A percentile compares a stretch with the other conserved stretches of the same genome.
phyloP scores from a whole-genome alignment of 305 asterid genomes.

The Fraxinus albicans region DNA sequence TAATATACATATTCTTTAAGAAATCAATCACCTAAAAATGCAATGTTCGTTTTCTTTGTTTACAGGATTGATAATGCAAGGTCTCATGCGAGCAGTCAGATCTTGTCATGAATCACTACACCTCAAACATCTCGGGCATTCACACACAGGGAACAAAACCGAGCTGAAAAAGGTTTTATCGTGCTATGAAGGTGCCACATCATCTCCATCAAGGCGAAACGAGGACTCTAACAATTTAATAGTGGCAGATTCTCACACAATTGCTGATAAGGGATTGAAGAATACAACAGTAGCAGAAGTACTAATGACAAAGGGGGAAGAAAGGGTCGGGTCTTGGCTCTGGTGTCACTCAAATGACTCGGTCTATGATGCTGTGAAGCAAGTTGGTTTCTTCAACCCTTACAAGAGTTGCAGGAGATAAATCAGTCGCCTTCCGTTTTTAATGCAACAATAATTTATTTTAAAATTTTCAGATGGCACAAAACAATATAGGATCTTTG shows the following conservation, averaged over 20 bases:
- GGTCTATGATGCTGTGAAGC: conserved; percentile 65
- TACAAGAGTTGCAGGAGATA: neutral
- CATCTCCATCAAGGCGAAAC: conserved; percentile 19
- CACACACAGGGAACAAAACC: conserved; percentile 20
- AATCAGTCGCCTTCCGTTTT: neutral
- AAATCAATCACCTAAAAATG: neutral
- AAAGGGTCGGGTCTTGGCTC: conserved; percentile 62
- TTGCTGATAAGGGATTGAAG: conserved; percentile 56
- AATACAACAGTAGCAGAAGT: conserved; percentile 65
- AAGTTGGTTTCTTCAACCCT: conserved; percentile 38
- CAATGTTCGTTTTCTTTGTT: neutral
- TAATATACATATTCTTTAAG: neutral
- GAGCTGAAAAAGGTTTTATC: conserved; percentile 26
- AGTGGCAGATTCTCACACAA: conserved; percentile 23
- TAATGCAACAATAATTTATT: neutral
- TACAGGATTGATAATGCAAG: conserved; percentile 43
- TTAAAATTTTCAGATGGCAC: conserved; percentile 59
- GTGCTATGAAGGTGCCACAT: conserved; percentile 16
- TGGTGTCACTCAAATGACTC: conserved; percentile 61
- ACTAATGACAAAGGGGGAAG: conserved; percentile 58
- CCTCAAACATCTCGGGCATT: conserved; percentile 17
- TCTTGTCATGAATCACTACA: conserved; percentile 34
- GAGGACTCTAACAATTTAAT: conserved; percentile 22
- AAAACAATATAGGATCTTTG: conserved; percentile 73
- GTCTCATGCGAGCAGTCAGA: conserved; percentile 42